Percentiles rank a stretch among this genome's conserved stretches.
phyloP scores from a whole-genome alignment of 495 filamentous ascomycete species.

The Jackrogersella multiformis region DNA sequence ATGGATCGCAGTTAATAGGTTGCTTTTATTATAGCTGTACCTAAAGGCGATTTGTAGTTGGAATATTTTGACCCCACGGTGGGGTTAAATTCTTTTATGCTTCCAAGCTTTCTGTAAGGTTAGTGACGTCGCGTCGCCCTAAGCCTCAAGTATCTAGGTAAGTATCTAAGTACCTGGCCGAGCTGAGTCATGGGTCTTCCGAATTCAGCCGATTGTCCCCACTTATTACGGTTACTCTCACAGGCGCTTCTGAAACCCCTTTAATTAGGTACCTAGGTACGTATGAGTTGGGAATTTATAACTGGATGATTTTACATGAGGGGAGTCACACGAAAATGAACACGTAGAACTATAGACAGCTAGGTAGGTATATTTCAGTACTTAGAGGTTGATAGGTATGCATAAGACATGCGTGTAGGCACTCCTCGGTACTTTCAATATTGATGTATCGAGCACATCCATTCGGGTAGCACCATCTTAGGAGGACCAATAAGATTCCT shows the following conservation, averaged over 20 bases:
- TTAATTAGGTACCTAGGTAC: not conserved
- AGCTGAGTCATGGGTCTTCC: slow-evolving; percentile 3
- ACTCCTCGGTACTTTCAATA: not conserved
- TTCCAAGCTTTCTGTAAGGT: too few species aligned
- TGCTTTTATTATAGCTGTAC: not conserved
- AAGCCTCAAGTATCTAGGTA: not conserved
- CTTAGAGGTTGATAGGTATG: too few species aligned
- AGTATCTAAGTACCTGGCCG: slow-evolving; percentile 3
- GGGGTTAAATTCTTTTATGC: slow-evolving; percentile 37
- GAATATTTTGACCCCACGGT: slow-evolving; percentile 45
- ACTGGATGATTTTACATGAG: not conserved
- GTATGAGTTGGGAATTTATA: not conserved
- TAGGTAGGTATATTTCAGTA: too few species aligned
- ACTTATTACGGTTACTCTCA: not conserved
- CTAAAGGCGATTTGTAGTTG: not conserved
- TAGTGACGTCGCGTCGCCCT: slow-evolving; percentile 26
- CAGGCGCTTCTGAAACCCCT: too few species aligned
- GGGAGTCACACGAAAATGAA: not conserved
- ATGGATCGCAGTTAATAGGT: slow-evolving; percentile 5
- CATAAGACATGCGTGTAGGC: not conserved
- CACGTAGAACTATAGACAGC: too few species aligned
- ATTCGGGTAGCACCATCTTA: not conserved
- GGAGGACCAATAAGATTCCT: not conserved
- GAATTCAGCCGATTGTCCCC: slow-evolving; percentile 7
- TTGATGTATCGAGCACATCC: not conserved